Percentiles rank a stretch among this genome's conserved stretches.
These are phyloP conservation scores for Ophiostoma ips DNA, from an alignment of 2,329 filamentous ascomycete species.

Conservation along the genomic window DNA sequence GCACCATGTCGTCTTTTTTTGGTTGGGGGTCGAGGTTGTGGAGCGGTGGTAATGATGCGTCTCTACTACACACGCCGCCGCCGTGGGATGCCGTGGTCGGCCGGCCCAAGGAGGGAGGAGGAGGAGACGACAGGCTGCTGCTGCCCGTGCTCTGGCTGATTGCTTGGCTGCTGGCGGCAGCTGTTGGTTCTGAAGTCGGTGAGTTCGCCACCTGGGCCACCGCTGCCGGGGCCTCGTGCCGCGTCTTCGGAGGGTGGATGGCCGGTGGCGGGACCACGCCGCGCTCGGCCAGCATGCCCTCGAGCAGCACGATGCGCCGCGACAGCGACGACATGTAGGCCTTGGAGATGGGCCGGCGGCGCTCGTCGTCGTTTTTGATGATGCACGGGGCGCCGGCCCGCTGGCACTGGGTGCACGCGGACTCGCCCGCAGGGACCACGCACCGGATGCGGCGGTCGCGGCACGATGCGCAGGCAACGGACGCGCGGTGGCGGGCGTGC, in stretches of 20 bases:
- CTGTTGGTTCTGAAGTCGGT: too few species aligned
- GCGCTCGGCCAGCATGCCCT: slow-evolving; percentile 35
- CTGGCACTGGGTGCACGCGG: slow-evolving; percentile 38
- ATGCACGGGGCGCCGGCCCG: slow-evolving; percentile 35
- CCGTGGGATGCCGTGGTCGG: background rate
- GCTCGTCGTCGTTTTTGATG: slow-evolving; percentile 44
- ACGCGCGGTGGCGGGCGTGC: slow-evolving; percentile 33
- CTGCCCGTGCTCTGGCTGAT: too few species aligned
- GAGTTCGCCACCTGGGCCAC: too few species aligned
- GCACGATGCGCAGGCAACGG: slow-evolving; percentile 41
- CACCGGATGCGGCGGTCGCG: slow-evolving; percentile 33
- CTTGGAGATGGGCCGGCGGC: slow-evolving; percentile 42
- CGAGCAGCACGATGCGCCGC: slow-evolving; percentile 37
- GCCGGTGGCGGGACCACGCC: slow-evolving; percentile 36
- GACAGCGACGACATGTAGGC: slow-evolving; percentile 44
- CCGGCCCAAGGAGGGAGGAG: background rate
- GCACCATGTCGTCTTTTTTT: slow-evolving; percentile 34
- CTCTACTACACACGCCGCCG: slow-evolving; percentile 14
- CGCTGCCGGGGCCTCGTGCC: slow-evolving; percentile 13
- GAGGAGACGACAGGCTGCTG: background rate
- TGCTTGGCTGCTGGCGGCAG: too few species aligned
- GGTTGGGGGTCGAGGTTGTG: slow-evolving; percentile 24
- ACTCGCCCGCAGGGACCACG: slow-evolving; percentile 37
- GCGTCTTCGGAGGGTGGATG: slow-evolving; percentile 38
- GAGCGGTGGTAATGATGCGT: slow-evolving; percentile 22